phyloP scores from a whole-genome alignment of 257 asterid species.

The Coffea eugenioides region DNA sequence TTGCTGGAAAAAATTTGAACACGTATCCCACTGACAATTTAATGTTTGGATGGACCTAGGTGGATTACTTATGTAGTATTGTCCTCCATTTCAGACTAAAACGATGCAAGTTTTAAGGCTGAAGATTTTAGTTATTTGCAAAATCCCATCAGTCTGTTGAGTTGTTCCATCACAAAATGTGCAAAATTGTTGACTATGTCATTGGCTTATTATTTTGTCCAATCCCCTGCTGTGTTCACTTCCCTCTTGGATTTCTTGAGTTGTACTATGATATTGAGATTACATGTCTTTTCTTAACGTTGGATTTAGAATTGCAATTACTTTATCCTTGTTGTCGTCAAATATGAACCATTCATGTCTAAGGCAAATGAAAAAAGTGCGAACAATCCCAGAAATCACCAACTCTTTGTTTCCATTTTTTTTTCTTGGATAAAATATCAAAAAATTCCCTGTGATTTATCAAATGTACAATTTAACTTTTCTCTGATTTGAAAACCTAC shows the following conservation, averaged over 20 bases:
- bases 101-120: background rate
- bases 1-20: conserved; percentile 15
- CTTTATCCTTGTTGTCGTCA: too few relatives aligned
- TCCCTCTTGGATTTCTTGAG: background rate
- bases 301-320: background rate
- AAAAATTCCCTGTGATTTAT: too few relatives aligned
- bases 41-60: conserved; percentile 1
- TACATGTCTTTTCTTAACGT: background rate
- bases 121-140: background rate
- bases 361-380: too few relatives aligned
- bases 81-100: background rate
- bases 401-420: too few relatives aligned
- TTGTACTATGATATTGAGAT: background rate
- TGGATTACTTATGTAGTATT: background rate
- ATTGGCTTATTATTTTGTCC: conserved; percentile 14
- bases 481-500: too few relatives aligned
- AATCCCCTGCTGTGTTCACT: background rate
- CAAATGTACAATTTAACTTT: too few relatives aligned
- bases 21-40: conserved; percentile 30
- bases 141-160: conserved; percentile 14
- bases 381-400: too few relatives aligned
- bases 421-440: too few relatives aligned
- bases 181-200: background rate
- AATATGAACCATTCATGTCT: too few relatives aligned
- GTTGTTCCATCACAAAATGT: conserved; percentile 18